Conservation (phyloP, 805 yeast genomes). For the Brettanomyces naardenensis region DNA sequence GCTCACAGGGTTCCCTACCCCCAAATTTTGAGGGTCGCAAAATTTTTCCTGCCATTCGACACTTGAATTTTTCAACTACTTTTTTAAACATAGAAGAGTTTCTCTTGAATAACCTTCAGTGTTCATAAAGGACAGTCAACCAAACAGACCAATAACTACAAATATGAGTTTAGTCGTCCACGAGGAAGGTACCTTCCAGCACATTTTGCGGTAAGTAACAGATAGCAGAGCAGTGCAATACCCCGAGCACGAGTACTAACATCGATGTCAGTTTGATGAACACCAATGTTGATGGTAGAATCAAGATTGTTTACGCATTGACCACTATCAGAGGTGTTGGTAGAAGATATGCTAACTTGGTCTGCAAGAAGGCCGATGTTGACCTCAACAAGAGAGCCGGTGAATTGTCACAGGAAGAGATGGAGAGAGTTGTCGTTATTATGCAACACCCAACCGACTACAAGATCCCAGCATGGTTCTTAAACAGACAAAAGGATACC, state of each 20-base stretch:
- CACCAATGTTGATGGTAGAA: conserved; percentile 99
- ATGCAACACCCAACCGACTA: conserved; percentile 99
- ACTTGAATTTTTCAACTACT: no score
- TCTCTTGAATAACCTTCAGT: no score
- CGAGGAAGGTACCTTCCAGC: conserved; percentile 99
- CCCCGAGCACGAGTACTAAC: conserved; percentile 1
- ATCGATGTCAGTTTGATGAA: conserved; percentile 63
- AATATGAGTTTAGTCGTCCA: conserved; percentile 61
- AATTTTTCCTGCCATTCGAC: no score
- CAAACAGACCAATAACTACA: no score
- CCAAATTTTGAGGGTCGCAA: no score
- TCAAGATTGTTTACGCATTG: conserved; percentile 99
- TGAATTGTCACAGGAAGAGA: conserved; percentile 99
- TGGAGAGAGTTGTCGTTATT: conserved; percentile 99
- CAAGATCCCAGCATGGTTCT: conserved; percentile 99
- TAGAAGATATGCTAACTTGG: conserved; percentile 99
- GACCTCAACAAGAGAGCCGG: conserved; percentile 99
- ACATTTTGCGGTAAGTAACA: conserved; percentile 99
- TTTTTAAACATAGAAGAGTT: no score
- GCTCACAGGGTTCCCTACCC: no score
- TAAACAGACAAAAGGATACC: conserved; percentile 98
- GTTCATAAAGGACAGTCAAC: no score
- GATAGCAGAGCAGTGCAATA: no score
- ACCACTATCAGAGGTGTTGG: conserved; percentile 99
- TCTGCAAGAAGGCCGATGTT: conserved; percentile 99